Base-by-base conservation (phyloP, 1,284 basidiomycete genomes). In the Takashimella koratensis region DNA sequence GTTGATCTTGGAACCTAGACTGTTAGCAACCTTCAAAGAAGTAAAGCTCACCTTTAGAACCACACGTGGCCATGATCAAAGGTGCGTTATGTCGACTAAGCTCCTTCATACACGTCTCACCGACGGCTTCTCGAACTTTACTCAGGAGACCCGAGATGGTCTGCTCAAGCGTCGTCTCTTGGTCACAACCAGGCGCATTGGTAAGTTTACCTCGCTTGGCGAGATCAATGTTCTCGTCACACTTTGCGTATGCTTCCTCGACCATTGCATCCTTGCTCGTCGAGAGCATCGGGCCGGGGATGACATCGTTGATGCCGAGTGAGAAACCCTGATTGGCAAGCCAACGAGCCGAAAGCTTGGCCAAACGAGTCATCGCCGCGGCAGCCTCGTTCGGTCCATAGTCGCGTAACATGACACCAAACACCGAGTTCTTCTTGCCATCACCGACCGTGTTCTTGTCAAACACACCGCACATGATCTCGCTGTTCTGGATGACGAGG, bases 401-500 rank as follows among this genome's bases (percentile, higher is more conserved):
- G 76, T 99, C 96, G 56, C 96, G 83, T 77, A 98, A 83, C 65
- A 99, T 97, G 48, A 98, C 91, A 59, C 95, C 95, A 67, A 98
- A 99, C 36, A 99, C 91, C 2, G 92, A 97, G 74, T 97, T 98
- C 81, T 98, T 98, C 83, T 98, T 98, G 52, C 96, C 96, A 67
- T 92, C 90, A 54, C 96, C 96, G 4, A 98, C 90, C 0, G 93
- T 98, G 20, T 90, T 90, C 79, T 99, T 99, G 79, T 99, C 96
- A 84, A 98, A 96, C 8, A 95, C 90, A 47, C 96, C 96, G 68
- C 95, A 98, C 91, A 98, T 98, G 69, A 99, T 93, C 76, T 98
- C 94, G 71, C 90, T 94, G 75, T 98, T 99, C 59, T 94, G 86
- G 52, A 99, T 87, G 54, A 98, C 96, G 26, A 99, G 83, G 85